These are phyloP conservation scores for Torrubiella hemipterigena DNA, from an alignment of 2,329 filamentous ascomycete genomes.

Conservation along the genomic window DNA sequence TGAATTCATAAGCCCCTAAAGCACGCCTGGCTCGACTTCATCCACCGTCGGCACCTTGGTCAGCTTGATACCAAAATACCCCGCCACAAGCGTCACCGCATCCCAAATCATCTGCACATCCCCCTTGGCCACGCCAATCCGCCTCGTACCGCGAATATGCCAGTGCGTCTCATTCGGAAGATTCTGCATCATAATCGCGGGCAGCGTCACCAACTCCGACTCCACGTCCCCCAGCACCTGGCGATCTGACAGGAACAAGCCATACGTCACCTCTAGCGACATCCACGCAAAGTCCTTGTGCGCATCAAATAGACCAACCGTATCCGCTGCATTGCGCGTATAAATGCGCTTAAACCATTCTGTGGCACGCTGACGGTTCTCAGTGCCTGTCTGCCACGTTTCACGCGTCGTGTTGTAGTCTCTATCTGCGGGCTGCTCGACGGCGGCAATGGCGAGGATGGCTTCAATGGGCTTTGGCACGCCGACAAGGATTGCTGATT, in stretches of 20 bases:
- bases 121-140: conserved; percentile 14
- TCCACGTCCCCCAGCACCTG: conserved; percentile 40
- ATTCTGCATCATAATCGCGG: conserved; percentile 47
- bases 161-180: conserved; percentile 37
- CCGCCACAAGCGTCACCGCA: conserved; percentile 11
- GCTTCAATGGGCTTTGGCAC: conserved; percentile 52
- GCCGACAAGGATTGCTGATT: conserved; percentile 44
- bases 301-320: conserved; percentile 20
- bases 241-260: conserved; percentile 44
- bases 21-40: conserved; percentile 16
- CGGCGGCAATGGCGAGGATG: conserved; percentile 39
- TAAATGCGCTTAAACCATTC: conserved; percentile 47
- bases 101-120: conserved; percentile 16
- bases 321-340: conserved; percentile 28
- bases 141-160: conserved; percentile 25
- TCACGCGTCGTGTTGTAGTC: conserved; percentile 43
- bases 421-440: conserved; percentile 41
- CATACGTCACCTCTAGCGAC: conserved; percentile 43
- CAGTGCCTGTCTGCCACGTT: conserved; percentile 44
- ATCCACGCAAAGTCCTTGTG: conserved; percentile 35
- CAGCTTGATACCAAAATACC: conserved; percentile 13
- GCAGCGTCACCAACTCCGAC: conserved; percentile 40
- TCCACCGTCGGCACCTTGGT: conserved; percentile 15
- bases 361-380: conserved; percentile 38
- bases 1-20: too few species aligned